Evolutionary conservation across 768 basidiomycete species (phyloP).

Genomic region (Panellus pusillus): DNA sequence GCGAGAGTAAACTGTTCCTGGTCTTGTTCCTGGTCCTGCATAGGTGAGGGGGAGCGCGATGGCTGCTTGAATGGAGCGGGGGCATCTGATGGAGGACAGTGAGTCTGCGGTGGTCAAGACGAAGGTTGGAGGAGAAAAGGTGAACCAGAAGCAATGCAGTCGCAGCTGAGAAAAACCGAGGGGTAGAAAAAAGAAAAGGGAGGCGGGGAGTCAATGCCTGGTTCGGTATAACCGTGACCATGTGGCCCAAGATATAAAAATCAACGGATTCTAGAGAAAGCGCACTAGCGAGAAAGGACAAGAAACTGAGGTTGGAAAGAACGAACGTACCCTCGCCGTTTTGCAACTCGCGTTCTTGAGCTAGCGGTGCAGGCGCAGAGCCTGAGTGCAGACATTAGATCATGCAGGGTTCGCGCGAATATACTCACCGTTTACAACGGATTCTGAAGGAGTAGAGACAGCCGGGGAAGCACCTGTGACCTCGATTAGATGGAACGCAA

Average conservation of each 20-base stretch:
- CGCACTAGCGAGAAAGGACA: not conserved
- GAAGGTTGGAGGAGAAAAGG: no score
- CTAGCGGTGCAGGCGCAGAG: not conserved
- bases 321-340: slow-evolving; percentile 12
- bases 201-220: no score
- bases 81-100: not conserved
- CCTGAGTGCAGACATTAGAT: not conserved
- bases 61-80: slow-evolving; percentile 12
- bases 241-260: not conserved
- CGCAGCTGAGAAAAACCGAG: no score
- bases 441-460: slow-evolving; percentile 1
- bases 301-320: not conserved
- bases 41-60: slow-evolving; percentile 19
- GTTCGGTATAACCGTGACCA: not conserved
- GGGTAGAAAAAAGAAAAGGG: not conserved
- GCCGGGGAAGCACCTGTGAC: not conserved
- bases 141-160: no score
- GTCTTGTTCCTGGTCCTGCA: slow-evolving; percentile 17
- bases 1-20: slow-evolving; percentile 17
- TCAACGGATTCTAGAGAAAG: not conserved
- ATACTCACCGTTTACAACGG: slow-evolving; percentile 1
- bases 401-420: not conserved
- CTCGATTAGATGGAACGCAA: no score
- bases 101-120: not conserved
- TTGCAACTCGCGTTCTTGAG: not conserved